Conservation (phyloP, 2,329 filamentous ascomycete genomes). For the Fusarium solani-melongenae region DNA sequence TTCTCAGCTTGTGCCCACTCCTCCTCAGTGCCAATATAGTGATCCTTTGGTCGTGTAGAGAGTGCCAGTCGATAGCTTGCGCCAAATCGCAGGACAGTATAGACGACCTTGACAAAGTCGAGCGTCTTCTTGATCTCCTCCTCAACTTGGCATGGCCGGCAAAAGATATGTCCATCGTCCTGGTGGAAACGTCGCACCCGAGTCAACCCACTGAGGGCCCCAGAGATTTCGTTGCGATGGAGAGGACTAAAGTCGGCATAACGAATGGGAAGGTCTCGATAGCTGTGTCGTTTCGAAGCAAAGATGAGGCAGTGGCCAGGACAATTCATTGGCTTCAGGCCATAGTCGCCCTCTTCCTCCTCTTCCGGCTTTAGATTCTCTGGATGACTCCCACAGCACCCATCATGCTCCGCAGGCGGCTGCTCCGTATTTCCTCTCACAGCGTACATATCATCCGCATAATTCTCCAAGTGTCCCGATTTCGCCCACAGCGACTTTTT, state of each 20-base stretch:
- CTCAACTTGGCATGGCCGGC: constrained; percentile 79
- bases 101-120: constrained; percentile 79
- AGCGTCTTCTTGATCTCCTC: constrained; percentile 79
- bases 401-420: constrained; percentile 10
- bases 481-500: constrained; percentile 88
- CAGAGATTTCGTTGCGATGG: constrained; percentile 88
- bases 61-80: constrained; percentile 77
- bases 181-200: constrained; percentile 89
- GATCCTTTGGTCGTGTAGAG: constrained; percentile 80
- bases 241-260: constrained; percentile 89
- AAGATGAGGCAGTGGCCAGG: constrained; percentile 90
- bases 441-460: constrained; percentile 92
- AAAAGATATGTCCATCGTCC: constrained; percentile 93
- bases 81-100: constrained; percentile 75
- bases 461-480: constrained; percentile 89
- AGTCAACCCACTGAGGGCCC: constrained; percentile 83
- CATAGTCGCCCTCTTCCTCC: constrained; percentile 77
- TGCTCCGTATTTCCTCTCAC: constrained; percentile 67
- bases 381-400: constrained; percentile 48
- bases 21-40: constrained; percentile 79
- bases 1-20: constrained; percentile 66
- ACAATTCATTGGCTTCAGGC: constrained; percentile 93
- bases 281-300: constrained; percentile 76
- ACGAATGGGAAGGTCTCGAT: constrained; percentile 83
- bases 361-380: constrained; percentile 51